phyloP scores from a whole-genome alignment of 345 rosid genomes.

The Toxicodendron radicans region DNA sequence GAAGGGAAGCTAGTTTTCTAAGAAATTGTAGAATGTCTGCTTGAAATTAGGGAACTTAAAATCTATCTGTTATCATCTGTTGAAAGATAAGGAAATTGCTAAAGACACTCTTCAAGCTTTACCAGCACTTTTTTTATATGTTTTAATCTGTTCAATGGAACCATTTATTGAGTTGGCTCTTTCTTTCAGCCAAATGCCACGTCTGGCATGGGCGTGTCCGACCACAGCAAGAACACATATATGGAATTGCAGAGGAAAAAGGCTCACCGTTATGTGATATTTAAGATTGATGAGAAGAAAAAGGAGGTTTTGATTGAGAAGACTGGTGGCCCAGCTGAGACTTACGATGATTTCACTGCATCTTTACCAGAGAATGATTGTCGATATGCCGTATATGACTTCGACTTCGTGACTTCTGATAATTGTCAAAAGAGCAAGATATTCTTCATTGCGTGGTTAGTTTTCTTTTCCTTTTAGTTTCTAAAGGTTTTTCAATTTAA shows the following conservation, averaged over 20 bases:
- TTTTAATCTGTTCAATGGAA: slow-evolving; percentile 1
- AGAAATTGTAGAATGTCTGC: background rate
- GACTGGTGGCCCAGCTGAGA: slow-evolving; percentile 61
- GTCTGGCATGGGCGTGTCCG: slow-evolving; percentile 81
- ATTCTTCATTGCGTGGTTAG: slow-evolving; percentile 78
- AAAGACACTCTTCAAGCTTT: background rate
- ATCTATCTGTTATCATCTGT: slow-evolving; percentile 8
- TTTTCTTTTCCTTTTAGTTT: slow-evolving; percentile 6
- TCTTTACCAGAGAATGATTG: slow-evolving; percentile 73
- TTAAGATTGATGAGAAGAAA: slow-evolving; percentile 65
- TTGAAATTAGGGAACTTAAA: background rate
- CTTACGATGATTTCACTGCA: slow-evolving; percentile 67
- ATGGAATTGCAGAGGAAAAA: slow-evolving; percentile 73
- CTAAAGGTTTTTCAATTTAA: background rate
- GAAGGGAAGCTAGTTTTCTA: too few species aligned
- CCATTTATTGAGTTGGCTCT: background rate
- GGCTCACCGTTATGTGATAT: slow-evolving; percentile 61
- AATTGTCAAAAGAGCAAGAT: slow-evolving; percentile 84
- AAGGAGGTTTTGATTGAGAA: slow-evolving; percentile 67
- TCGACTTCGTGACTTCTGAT: slow-evolving; percentile 70
- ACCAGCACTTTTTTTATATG: background rate
- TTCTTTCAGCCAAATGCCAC: slow-evolving; percentile 63
- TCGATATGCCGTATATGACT: slow-evolving; percentile 76
- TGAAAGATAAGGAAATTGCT: background rate
- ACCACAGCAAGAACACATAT: slow-evolving; percentile 55